Evolutionary conservation across 208 protist genomes (phyloP).

Genomic region (Leishmania tarentolae): DNA sequence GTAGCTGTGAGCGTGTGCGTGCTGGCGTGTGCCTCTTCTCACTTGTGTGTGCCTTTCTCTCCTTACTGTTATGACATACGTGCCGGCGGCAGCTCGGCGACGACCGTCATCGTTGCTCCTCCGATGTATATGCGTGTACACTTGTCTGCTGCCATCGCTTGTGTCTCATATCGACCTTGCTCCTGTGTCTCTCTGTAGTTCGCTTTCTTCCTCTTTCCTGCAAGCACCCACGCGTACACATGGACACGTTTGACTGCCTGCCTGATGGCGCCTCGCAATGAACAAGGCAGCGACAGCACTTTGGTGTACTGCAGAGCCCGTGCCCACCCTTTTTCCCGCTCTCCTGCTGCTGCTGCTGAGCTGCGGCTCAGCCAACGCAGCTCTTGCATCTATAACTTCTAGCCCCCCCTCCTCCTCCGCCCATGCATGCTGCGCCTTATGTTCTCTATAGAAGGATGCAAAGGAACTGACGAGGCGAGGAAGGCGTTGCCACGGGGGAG

Average conservation of each 20-base stretch:
- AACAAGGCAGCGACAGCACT: background rate
- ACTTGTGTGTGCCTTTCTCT: background rate
- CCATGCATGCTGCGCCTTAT: background rate
- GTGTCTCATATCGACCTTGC: background rate
- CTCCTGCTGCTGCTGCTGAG: no score
- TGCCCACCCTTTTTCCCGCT: background rate
- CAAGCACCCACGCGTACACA: background rate
- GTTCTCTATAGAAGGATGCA: background rate
- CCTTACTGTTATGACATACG: background rate
- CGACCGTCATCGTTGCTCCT: background rate
- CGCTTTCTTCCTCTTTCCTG: background rate
- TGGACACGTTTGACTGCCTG: background rate
- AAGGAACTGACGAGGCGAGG: no score
- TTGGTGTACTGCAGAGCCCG: background rate
- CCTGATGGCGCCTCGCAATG: background rate
- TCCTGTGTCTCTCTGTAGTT: background rate
- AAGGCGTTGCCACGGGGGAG: no score
- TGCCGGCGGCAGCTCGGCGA: background rate
- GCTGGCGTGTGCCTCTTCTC: background rate
- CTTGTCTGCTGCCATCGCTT: background rate
- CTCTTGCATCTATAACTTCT: background rate
- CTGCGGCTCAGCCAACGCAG: background rate
- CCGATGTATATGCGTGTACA: background rate
- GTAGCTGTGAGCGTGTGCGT: background rate
- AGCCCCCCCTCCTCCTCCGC: no score